Evolutionary conservation across 495 filamentous ascomycete genomes (phyloP), one percentile per base, ranked within the genome.

Genomic region (Podospora fimiseda): DNA sequence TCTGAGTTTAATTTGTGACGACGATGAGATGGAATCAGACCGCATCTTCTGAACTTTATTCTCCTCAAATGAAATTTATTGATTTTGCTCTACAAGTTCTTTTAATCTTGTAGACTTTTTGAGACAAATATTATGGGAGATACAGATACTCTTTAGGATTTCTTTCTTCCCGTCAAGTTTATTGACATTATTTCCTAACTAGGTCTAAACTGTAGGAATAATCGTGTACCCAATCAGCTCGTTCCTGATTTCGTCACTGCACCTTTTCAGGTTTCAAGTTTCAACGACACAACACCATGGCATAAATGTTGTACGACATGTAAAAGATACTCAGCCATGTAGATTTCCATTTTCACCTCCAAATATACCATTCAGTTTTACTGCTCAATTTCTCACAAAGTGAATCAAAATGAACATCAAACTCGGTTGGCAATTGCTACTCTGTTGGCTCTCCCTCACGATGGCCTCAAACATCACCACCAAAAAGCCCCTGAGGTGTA

Each of bases 401-500:
- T 11, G 1, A 5, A 40, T 23, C n/a, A 40, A 48, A 39, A 39
- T 43, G 11, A 50, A 48, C 2, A 53, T 57, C 21, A 40, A n/a
- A 16, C 16, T 50, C 36, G 8, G 51, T 24, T 59, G 47, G 59
- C 30, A 21, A 1, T 18, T 53, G 9, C 20, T 51, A n/a, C 22
- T 64, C 14, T 44, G 30, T 9, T 54, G 52, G 46, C n/a, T 61
- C 1, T 58, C 58, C 16, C 14, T 63, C 22, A 16, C 20, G 19
- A 42, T 58, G 58, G 60, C 56, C 44, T 53, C 22, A 40, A 22
- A 52, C 52, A 11, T 50, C 50, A 48, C 64, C 60, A 39, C 57
- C 8, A 40, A 30, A 9, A 38, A 11, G 3, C 22, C 38, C 2
- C 21, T 67, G 30, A 70, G 76, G 52, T 79, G 75, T 48, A 60